phyloP scores from a whole-genome alignment of 192 early-diverging fungal genomes.

The Lobosporangium transversale region DNA sequence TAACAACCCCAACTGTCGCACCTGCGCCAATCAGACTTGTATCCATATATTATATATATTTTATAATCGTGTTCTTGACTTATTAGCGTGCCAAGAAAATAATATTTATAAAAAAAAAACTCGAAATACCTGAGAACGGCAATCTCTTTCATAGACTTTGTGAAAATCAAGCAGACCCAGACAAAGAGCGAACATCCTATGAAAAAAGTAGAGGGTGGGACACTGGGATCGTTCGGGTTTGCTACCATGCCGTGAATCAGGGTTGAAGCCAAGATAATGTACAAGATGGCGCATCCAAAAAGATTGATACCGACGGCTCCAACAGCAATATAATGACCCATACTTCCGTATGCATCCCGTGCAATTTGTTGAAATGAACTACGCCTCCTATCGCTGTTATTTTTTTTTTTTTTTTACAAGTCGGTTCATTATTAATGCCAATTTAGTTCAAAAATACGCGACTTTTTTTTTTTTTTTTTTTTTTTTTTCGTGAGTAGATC shows the following conservation, averaged over 20 bases:
- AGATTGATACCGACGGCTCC: conserved; percentile 70
- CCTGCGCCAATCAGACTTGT: conserved; percentile 71
- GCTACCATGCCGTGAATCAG: conserved; percentile 68
- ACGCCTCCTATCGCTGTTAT: not conserved
- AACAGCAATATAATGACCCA: conserved; percentile 63
- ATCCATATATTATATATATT: not conserved
- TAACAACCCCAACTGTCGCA: conserved; percentile 73
- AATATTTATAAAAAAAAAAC: not conserved
- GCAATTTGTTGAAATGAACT: conserved; percentile 73
- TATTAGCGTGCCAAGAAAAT: not conserved
- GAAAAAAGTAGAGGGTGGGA: conserved; percentile 64
- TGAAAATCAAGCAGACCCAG: conserved; percentile 70
- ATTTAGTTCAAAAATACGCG: too few relatives aligned
- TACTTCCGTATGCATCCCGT: conserved; percentile 69
- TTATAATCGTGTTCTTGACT: too few relatives aligned
- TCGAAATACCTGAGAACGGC: conserved; percentile 59
- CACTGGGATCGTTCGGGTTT: conserved; percentile 51
- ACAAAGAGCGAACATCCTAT: conserved; percentile 65
- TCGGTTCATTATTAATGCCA: too few relatives aligned
- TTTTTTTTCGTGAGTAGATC: not conserved
- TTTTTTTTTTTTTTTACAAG: not conserved
- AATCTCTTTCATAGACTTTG: conserved; percentile 83
- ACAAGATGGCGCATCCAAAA: conserved; percentile 74
- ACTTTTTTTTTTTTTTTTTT: too few relatives aligned
- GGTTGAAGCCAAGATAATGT: conserved; percentile 75